Percentiles rank a stretch among this genome's conserved stretches.
phyloP scores from a whole-genome alignment of 2,329 filamentous ascomycete genomes.

The Zasmidium cellare region DNA sequence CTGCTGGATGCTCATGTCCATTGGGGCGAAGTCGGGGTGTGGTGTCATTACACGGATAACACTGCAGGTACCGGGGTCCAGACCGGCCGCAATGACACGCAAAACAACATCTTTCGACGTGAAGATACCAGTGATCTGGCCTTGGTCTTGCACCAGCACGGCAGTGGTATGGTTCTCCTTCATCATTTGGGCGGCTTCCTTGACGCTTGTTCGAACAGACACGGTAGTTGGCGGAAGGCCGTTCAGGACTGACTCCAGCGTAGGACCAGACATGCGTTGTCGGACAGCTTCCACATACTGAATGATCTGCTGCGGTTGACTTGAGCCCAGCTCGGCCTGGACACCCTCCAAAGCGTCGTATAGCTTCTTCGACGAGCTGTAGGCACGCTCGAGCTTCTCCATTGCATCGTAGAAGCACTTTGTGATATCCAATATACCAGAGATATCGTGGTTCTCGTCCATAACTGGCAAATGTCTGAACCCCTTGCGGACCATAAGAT shows the following conservation, averaged over 20 bases:
- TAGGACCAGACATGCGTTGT: slow-evolving; percentile 96
- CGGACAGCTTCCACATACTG: slow-evolving; percentile 96
- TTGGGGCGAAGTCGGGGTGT: slow-evolving; percentile 95
- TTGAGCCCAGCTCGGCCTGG: slow-evolving; percentile 92
- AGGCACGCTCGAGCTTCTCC: slow-evolving; percentile 98
- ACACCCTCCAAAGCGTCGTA: slow-evolving; percentile 98
- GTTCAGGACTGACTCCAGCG: slow-evolving; percentile 88
- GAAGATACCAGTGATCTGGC: slow-evolving; percentile 97
- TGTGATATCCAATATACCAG: slow-evolving; percentile 95
- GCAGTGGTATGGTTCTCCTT: slow-evolving; percentile 99
- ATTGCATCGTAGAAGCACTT: slow-evolving; percentile 99
- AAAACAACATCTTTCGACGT: slow-evolving; percentile 99
- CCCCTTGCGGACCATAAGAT: slow-evolving; percentile 97
- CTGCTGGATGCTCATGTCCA: slow-evolving; percentile 98
- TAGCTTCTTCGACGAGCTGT: slow-evolving; percentile 94
- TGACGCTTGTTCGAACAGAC: slow-evolving; percentile 92
- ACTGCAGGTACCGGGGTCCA: slow-evolving; percentile 92
- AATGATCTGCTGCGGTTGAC: slow-evolving; percentile 97
- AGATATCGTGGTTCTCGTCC: slow-evolving; percentile 99
- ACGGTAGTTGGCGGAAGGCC: slow-evolving; percentile 92
- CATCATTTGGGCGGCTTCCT: slow-evolving; percentile 93
- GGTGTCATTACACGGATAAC: slow-evolving; percentile 99
- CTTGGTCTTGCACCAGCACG: slow-evolving; percentile 92
- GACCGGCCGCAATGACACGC: slow-evolving; percentile 92
- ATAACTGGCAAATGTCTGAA: slow-evolving; percentile 98